A percentile compares a stretch with the other conserved stretches of the same genome.
Conservation (phyloP, 495 filamentous ascomycete genomes). For the Paragyromitra xinjiangensis region DNA sequence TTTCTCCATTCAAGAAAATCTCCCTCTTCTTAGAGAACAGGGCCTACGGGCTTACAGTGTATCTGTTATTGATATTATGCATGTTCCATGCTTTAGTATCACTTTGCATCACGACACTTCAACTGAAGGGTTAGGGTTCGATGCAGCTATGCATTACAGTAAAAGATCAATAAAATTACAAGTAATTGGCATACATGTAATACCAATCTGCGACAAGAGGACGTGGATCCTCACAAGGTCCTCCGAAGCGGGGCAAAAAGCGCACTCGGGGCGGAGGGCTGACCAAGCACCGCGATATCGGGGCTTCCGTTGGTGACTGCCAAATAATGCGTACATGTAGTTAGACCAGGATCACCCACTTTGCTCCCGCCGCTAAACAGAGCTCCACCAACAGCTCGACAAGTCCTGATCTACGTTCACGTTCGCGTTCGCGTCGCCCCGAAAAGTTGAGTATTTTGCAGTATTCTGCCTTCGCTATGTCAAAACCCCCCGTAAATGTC, state of each 20-base stretch:
- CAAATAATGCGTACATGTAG: not conserved
- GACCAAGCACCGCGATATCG: not conserved
- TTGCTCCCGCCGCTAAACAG: slow-evolving; percentile 14
- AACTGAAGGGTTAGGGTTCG: slow-evolving; percentile 37
- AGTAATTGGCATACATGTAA: not conserved
- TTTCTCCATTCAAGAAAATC: too few species aligned
- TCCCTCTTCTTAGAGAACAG: too few species aligned
- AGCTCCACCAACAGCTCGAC: slow-evolving; percentile 7
- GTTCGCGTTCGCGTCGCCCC: slow-evolving; percentile 5
- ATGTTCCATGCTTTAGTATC: too few species aligned
- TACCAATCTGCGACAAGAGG: not conserved
- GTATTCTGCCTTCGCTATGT: slow-evolving; percentile 22
- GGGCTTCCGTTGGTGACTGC: not conserved
- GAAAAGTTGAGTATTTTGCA: not conserved
- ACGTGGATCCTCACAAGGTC: not conserved
- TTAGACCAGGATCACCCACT: not conserved
- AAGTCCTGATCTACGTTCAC: not conserved
- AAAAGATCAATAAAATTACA: not conserved
- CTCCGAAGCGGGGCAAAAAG: not conserved
- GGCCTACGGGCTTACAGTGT: not conserved
- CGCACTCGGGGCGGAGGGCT: not conserved
- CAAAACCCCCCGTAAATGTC: slow-evolving; percentile 43
- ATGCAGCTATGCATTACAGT: not conserved
- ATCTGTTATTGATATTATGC: not conserved
- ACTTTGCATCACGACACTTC: not conserved